Evolutionary conservation across 768 basidiomycete species (phyloP), one percentile per base, ranked within the genome.

Genomic region (Phanerochaete carnosa): DNA sequence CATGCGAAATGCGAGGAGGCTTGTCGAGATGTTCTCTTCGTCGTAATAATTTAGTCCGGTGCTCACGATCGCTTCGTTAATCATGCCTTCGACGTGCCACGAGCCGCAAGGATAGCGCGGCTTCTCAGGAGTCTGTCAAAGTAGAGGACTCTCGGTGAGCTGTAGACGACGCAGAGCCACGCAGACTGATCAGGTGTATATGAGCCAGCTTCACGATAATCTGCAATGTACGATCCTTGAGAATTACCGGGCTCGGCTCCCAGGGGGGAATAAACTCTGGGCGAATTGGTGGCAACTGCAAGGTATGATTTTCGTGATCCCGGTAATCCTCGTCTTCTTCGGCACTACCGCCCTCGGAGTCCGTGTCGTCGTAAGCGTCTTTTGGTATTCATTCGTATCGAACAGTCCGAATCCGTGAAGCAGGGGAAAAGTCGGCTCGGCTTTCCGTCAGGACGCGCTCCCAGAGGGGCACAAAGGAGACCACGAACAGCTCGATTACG

Each of bases 121-220:
- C 6, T 70, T 66, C n/a, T 71, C 70, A 3, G 69, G 66, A 1
- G 75, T 75, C 49, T 51, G 26, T 1, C 16, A 23, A 51, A 29
- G 11, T 15, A 26, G 7, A 25, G 49, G 2, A 47, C 12, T 3
- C 46, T 15, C 46, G 45, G 23, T 26, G 6, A n/a, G n/a, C n/a
- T n/a, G 7, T 23, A 23, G 46, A 7, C 5, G 45, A 46, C n/a
- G 3, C 16, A 51, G 49, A 29, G n/a, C 25, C 29, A 29, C 25
- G 15, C 15, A 29, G 7, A 51, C 28, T 7, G 3, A 51, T 28
- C 25, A 72, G 45, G 6, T 65, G 55, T 29, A 75, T 75, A 45
- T 70, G 75, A 2, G 78, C 67, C 9, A 79, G 66, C 67, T 79
- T 81, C 32, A 81, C 76, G 35, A 71, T 73, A 49, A 80, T 75